These are phyloP conservation scores for Hylodesmum podocarpum DNA, from an alignment of 306 rosid genomes.

Conservation along the genomic window DNA sequence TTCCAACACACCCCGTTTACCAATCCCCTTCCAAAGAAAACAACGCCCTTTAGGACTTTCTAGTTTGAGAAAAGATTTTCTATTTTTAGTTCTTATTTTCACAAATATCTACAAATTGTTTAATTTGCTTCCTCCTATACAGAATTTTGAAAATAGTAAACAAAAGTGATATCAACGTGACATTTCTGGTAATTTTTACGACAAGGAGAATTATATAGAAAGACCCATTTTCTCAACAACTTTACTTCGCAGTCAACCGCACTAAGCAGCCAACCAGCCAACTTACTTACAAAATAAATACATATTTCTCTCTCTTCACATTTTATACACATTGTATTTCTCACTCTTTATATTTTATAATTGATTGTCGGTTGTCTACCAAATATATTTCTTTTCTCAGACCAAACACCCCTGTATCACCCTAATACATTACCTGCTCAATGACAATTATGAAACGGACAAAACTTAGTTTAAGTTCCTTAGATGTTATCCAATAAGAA, in stretches of 20 bases:
- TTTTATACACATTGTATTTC: too few species aligned
- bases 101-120: not conserved
- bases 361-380: too few species aligned
- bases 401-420: not conserved
- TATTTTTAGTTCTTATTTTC: not conserved
- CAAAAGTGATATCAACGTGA: not conserved
- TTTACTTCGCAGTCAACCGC: too few species aligned
- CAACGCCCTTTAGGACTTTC: too few species aligned
- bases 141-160: not conserved
- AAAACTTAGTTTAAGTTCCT: too few species aligned
- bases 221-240: too few species aligned
- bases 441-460: not conserved
- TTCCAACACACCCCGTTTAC: not conserved
- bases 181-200: not conserved
- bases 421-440: not conserved
- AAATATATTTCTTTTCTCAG: not conserved
- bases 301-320: too few species aligned
- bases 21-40: not conserved
- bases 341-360: too few species aligned
- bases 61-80: not conserved
- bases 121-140: not conserved
- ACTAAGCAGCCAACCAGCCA: too few species aligned
- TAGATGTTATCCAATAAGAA: too few species aligned
- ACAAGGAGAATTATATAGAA: not conserved
- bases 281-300: too few species aligned